Evolutionary conservation across 1,284 basidiomycete genomes (phyloP), one percentile per base, ranked within the genome.

Genomic region (Naganishia cerealis): DNA sequence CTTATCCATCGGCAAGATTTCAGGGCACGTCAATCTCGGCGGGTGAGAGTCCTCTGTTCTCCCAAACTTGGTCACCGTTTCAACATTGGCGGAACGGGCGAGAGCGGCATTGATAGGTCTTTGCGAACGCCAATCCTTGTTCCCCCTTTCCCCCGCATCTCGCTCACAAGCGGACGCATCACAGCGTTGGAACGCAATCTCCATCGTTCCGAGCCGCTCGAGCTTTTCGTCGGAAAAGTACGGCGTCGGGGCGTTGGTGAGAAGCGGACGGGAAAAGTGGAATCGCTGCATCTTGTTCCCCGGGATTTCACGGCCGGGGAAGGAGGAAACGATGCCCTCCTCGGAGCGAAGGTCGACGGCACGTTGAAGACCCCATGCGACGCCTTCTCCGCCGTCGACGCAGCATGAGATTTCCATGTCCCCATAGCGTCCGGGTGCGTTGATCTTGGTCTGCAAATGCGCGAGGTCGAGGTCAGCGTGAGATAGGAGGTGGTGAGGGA

Each of bases 181-280:
- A 54, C 61, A 63, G n/a, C 61, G n/a, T n/a, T 63, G 61, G 9
- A 38, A 63, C 1, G 61, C 50, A 18, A 63, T 52, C 16, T 63
- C 61, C 21, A 63, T 63, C 10, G 61, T 63, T 15, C 61, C 61
- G 10, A 63, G 21, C 8, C 50, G 50, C 18, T 63, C 61, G 3
- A 63, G 5, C 13, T 63, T 63, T 36, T 50, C 46, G 21, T 24
- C 46, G 21, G 9, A n/a, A 24, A 46, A 29, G 26, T 59, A 33
- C 4, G 57, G 43, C 15, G 61, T 53, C 29, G 50, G 48, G 18
- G 33, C 29, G 21, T 54, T 15, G 21, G 21, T 54, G 24, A 21
- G 26, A 2, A 10, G 39, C 39, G 61, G 61, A 12, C 40, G 52
- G 13, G 61, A 63, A 15, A 63, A 54, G 2, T 54, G 39, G 15